These are phyloP conservation scores for Gloeostereum incarnatum DNA, from an alignment of 768 basidiomycete species.

Conservation along the genomic window DNA sequence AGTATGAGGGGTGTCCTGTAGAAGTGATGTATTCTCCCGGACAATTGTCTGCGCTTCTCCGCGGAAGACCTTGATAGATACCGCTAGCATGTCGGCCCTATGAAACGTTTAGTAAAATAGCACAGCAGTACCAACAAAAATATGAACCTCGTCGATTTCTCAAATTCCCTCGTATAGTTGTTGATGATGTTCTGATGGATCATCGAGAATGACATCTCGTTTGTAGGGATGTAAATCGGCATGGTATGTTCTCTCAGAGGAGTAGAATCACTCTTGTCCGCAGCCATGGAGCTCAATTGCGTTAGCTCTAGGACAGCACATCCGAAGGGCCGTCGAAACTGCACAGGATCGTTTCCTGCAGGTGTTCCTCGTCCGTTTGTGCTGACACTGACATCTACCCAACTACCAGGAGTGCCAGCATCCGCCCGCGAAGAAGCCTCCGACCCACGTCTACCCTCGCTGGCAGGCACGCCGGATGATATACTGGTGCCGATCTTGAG, in stretches of 20 bases:
- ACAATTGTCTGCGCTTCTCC: slow-evolving; percentile 72
- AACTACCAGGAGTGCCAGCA: slow-evolving; percentile 8
- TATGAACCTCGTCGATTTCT: slow-evolving; percentile 69
- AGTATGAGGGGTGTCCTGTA: slow-evolving; percentile 77
- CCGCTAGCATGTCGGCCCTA: slow-evolving; percentile 82
- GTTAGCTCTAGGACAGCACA: slow-evolving; percentile 87
- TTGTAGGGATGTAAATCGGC: slow-evolving; percentile 78
- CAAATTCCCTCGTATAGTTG: slow-evolving; percentile 67
- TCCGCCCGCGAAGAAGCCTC: slow-evolving; percentile 37
- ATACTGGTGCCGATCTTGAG: slow-evolving; percentile 62
- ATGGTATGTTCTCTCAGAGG: slow-evolving; percentile 70
- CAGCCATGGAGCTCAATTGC: slow-evolving; percentile 58
- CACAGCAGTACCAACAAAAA: background rate
- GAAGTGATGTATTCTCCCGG: slow-evolving; percentile 74
- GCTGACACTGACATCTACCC: slow-evolving; percentile 2
- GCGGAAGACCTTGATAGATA: slow-evolving; percentile 79
- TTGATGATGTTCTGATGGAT: slow-evolving; percentile 93
- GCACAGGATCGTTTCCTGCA: slow-evolving; percentile 24
- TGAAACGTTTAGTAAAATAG: slow-evolving; percentile 5
- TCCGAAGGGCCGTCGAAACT: slow-evolving; percentile 87
- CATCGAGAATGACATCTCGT: slow-evolving; percentile 84
- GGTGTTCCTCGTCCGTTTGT: slow-evolving; percentile 15
- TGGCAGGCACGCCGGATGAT: slow-evolving; percentile 35
- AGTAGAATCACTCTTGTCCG: slow-evolving; percentile 55
- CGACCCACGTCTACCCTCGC: slow-evolving; percentile 42